These are phyloP conservation scores for Violaceomyces palustris DNA, from an alignment of 1,284 basidiomycete species.

Conservation along the genomic window DNA sequence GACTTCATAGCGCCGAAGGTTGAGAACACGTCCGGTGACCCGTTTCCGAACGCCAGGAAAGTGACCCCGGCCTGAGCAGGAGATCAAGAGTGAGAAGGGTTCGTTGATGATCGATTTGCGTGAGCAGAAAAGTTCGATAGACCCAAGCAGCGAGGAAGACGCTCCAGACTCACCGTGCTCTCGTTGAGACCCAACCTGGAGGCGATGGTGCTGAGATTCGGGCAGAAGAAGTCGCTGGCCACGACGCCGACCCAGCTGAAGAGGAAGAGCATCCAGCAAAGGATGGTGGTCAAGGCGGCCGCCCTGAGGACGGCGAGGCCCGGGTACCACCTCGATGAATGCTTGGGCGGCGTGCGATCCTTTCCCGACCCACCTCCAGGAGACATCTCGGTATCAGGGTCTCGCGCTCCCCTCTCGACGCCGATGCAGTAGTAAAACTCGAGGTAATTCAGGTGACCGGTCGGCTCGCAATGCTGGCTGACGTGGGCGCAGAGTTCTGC, in stretches of 20 bases:
- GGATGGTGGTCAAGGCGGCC: conserved; percentile 17
- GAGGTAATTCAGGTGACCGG: conserved; percentile 40
- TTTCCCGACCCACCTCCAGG: background rate
- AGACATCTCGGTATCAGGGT: conserved; percentile 1
- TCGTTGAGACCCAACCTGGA: conserved; percentile 43
- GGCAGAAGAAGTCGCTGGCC: conserved; percentile 50
- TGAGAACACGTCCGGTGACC: conserved; percentile 62
- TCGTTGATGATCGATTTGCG: background rate
- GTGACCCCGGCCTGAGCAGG: conserved; percentile 41
- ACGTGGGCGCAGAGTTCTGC: conserved; percentile 34
- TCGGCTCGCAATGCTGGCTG: conserved; percentile 21
- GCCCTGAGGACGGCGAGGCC: conserved; percentile 18
- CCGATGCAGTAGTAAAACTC: conserved; percentile 45
- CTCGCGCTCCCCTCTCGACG: conserved; percentile 1
- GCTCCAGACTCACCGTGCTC: conserved; percentile 20
- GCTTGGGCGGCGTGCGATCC: conserved; percentile 1
- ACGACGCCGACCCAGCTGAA: conserved; percentile 49
- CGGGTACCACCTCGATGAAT: conserved; percentile 2
- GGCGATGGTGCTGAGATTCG: conserved; percentile 47
- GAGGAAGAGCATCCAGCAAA: conserved; percentile 41
- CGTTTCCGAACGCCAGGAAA: conserved; percentile 55
- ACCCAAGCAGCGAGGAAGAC: background rate
- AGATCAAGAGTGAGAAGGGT: background rate
- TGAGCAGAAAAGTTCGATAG: no score
- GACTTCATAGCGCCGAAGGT: conserved; percentile 88